These are phyloP conservation scores for Stephanodiscus triporus DNA, from an alignment of 108 stramenopile genomes.

Conservation along the genomic window DNA sequence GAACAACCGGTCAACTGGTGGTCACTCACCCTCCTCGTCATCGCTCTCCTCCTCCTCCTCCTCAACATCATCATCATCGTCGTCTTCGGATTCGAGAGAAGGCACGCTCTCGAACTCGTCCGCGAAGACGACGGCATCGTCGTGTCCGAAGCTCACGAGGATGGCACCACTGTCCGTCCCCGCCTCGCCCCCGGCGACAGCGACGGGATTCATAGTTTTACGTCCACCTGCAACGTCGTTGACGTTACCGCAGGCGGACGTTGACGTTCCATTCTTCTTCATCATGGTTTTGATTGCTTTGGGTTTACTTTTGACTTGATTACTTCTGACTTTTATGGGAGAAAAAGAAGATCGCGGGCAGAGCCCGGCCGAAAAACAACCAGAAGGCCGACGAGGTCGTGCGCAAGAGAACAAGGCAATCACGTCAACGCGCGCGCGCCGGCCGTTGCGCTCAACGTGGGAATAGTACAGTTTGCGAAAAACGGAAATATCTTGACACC, in stretches of 20 bases:
- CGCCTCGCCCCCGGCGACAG: constrained; percentile 21
- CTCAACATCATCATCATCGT: constrained; percentile 42
- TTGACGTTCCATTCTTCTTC: constrained; percentile 33
- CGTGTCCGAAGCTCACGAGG: constrained; percentile 19
- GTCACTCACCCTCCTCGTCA: constrained; percentile 13
- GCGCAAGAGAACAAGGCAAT: too few relatives aligned
- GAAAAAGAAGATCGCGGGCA: too few relatives aligned
- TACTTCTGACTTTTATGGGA: constrained; percentile 16
- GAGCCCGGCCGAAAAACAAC: too few relatives aligned
- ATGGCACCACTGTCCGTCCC: constrained; percentile 1
- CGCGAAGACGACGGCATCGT: constrained; percentile 51
- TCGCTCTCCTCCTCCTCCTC: constrained; percentile 29
- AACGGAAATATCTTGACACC: too few relatives aligned
- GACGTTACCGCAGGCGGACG: constrained; percentile 47
- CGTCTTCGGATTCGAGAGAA: constrained; percentile 52
- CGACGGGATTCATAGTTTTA: constrained; percentile 32
- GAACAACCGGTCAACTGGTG: neutral
- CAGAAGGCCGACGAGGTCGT: too few relatives aligned
- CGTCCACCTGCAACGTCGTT: constrained; percentile 43
- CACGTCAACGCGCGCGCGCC: too few relatives aligned
- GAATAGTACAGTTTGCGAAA: too few relatives aligned
- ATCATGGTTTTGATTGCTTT: constrained; percentile 29
- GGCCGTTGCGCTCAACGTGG: too few relatives aligned
- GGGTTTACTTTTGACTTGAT: constrained; percentile 33
- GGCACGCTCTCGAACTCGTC: constrained; percentile 45